These are phyloP conservation scores for Pseudogymnoascus destructans DNA, from an alignment of 2,329 filamentous ascomycete genomes.

Conservation along the genomic window DNA sequence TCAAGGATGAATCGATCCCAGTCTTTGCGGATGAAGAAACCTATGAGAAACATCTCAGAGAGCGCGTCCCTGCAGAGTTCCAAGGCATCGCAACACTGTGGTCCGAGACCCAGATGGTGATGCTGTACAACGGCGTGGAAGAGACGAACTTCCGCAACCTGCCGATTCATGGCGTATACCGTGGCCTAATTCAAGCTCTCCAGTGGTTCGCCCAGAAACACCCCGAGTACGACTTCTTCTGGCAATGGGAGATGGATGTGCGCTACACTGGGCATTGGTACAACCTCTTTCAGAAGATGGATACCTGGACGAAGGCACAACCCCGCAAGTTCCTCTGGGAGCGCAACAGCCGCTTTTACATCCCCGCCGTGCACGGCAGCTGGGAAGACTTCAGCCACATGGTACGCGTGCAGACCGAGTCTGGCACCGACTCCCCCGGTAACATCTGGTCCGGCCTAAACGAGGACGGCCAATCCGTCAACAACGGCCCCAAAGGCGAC, in stretches of 20 bases:
- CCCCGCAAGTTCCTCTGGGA: constrained; percentile 74
- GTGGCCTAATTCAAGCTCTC: constrained; percentile 85
- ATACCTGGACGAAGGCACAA: constrained; percentile 56
- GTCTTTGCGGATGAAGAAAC: constrained; percentile 64
- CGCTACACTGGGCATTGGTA: constrained; percentile 84
- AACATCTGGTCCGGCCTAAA: constrained; percentile 48
- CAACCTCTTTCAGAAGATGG: constrained; percentile 55
- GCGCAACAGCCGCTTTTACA: constrained; percentile 63
- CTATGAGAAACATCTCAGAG: constrained; percentile 54
- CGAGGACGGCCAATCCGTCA: constrained; percentile 25
- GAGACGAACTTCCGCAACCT: constrained; percentile 58
- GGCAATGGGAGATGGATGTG: constrained; percentile 94
- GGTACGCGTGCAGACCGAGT: constrained; percentile 62
- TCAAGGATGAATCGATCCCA: constrained; percentile 63
- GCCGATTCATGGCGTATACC: constrained; percentile 83
- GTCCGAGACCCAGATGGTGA: constrained; percentile 86
- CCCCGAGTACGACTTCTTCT: constrained; percentile 81
- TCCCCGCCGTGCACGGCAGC: constrained; percentile 60
- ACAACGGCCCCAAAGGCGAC: constrained; percentile 31
- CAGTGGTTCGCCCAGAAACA: constrained; percentile 84
- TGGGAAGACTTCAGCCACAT: constrained; percentile 74
- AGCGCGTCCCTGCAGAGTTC: constrained; percentile 71
- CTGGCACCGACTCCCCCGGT: constrained; percentile 50
- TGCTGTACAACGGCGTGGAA: constrained; percentile 77
- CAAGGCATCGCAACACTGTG: constrained; percentile 78